Evolutionary conservation across 495 filamentous ascomycete species (phyloP).

Genomic region (Xylaria curta): DNA sequence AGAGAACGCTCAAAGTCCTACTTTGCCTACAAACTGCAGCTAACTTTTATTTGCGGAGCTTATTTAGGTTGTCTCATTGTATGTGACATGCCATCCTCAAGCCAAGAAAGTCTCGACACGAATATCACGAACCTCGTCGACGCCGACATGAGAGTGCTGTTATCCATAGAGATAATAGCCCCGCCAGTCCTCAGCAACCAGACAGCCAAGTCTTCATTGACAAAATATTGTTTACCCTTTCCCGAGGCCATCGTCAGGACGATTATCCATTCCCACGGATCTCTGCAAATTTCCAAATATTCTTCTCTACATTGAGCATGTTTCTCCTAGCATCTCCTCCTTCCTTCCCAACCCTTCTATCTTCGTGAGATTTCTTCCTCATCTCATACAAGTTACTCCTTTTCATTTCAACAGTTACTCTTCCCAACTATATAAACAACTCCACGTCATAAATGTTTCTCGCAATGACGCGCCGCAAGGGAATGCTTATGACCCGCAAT

Average conservation of each 20-base stretch:
- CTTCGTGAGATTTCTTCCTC: not conserved
- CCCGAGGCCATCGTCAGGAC: not conserved
- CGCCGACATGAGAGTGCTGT: not conserved
- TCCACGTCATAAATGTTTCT: not conserved
- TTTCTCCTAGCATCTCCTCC: not conserved
- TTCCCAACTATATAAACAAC: not conserved
- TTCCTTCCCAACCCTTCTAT: not conserved
- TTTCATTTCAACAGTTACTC: not conserved
- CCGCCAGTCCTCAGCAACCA: not conserved
- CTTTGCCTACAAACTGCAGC: not conserved
- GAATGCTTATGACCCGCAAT: no score
- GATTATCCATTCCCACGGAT: slow-evolving; percentile 10
- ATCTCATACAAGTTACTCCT: not conserved
- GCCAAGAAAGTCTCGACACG: not conserved
- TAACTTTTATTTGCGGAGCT: not conserved
- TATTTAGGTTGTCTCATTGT: not conserved
- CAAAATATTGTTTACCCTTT: not conserved
- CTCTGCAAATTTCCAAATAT: not conserved
- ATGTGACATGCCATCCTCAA: not conserved
- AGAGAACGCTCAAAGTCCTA: not conserved
- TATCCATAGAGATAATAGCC: not conserved
- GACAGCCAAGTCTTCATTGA: not conserved
- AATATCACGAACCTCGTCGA: not conserved
- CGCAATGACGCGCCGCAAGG: not conserved
- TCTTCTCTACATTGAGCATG: not conserved